phyloP scores from a whole-genome alignment of 768 basidiomycete genomes.

The Pleurotus ostreatus region DNA sequence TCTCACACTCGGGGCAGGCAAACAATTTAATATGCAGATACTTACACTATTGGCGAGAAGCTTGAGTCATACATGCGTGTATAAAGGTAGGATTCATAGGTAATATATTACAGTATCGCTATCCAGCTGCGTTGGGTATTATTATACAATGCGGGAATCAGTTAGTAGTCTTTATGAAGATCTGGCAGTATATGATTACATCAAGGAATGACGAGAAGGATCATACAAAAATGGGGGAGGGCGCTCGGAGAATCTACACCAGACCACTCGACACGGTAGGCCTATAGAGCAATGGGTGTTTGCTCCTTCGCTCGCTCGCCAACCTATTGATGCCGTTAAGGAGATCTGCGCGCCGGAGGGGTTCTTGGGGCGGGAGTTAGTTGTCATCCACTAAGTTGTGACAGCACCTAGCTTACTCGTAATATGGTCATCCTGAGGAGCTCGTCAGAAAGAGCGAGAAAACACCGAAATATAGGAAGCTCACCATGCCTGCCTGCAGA shows the following conservation, averaged over 20 bases:
- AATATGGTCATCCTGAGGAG: conserved; percentile 62
- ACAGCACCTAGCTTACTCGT: conserved; percentile 51
- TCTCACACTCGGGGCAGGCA: no score
- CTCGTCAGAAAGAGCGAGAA: neutral
- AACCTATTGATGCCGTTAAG: conserved; percentile 81
- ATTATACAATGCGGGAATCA: conserved; percentile 5
- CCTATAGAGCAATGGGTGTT: conserved; percentile 6
- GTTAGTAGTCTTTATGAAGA: neutral
- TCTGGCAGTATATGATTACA: neutral
- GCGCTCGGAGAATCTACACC: neutral
- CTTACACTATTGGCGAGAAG: no score
- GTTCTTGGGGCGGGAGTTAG: conserved; percentile 43
- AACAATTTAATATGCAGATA: no score
- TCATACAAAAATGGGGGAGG: neutral
- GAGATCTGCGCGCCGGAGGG: conserved; percentile 72
- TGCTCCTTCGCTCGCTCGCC: conserved; percentile 53
- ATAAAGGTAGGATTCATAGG: no score
- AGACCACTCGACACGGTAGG: conserved; percentile 5
- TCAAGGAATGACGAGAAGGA: neutral
- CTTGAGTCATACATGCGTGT: no score
- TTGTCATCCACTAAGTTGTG: neutral
- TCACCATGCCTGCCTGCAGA: conserved; percentile 44
- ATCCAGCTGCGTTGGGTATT: neutral
- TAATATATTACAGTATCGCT: conserved; percentile 1
- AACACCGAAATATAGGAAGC: conserved; percentile 8